A percentile compares a stretch with the other conserved stretches of the same genome.
These are phyloP conservation scores for Parachaetomium inaequale DNA, from an alignment of 495 filamentous ascomycete genomes.

Conservation along the genomic window DNA sequence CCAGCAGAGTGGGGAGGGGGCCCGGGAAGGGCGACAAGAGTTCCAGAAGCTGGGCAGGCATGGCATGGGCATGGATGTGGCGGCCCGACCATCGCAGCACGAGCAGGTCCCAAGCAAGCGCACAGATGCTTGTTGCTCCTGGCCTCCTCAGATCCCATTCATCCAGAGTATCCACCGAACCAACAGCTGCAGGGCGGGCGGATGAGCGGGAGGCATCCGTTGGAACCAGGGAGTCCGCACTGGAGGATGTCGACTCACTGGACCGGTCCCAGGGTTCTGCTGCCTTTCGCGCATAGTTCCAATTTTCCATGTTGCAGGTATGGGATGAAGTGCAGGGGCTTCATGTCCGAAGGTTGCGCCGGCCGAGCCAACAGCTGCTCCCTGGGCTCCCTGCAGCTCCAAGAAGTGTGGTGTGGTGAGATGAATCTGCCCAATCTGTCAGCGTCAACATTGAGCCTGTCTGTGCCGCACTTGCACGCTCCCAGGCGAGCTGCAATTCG, in stretches of 20 bases:
- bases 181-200: too few relatives aligned
- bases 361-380: constrained; percentile 1
- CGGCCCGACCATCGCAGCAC: background rate
- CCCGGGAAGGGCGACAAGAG: background rate
- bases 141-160: background rate
- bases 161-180: too few relatives aligned
- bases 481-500: too few relatives aligned
- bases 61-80: background rate
- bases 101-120: background rate
- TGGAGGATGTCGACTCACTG: too few relatives aligned
- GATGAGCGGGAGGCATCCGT: too few relatives aligned
- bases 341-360: background rate
- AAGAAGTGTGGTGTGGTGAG: background rate
- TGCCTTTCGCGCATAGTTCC: background rate
- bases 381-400: background rate
- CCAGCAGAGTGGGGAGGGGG: background rate
- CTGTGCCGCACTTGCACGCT: background rate
- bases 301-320: constrained; percentile 4
- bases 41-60: background rate
- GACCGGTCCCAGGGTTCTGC: too few relatives aligned
- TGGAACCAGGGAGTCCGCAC: too few relatives aligned
- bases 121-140: background rate
- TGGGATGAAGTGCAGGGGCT: background rate
- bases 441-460: background rate
- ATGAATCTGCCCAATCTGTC: background rate